Evolutionary conservation across 768 basidiomycete genomes (phyloP).

Genomic region (Kwoniella botswanensis): DNA sequence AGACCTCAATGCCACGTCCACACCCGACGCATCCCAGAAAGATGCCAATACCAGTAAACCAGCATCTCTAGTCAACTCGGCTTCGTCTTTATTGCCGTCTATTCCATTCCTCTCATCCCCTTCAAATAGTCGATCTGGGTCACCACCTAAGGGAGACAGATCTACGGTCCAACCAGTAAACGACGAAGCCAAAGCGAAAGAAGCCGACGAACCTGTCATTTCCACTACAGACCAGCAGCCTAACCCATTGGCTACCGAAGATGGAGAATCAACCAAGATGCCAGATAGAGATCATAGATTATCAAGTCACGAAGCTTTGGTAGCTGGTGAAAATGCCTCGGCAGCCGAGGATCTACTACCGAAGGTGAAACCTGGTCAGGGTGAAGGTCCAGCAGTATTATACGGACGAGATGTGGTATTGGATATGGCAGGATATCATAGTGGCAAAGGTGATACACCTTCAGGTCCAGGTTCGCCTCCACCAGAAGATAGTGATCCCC

Average conservation of each 20-base stretch:
- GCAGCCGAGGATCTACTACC: constrained; percentile 64
- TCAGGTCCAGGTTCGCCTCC: constrained; percentile 13
- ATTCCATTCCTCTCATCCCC: constrained; percentile 27
- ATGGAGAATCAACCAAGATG: constrained; percentile 34
- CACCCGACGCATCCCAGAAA: constrained; percentile 2
- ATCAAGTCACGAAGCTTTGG: constrained; percentile 17
- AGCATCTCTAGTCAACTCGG: constrained; percentile 21
- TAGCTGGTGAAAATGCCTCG: background rate
- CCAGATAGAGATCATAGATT: constrained; percentile 31
- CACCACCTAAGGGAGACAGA: background rate
- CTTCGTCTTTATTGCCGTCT: constrained; percentile 44
- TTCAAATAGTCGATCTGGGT: constrained; percentile 7
- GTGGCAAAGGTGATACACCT: constrained; percentile 1
- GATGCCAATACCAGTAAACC: constrained; percentile 9
- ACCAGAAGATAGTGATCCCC: constrained; percentile 19
- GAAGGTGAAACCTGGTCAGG: constrained; percentile 60
- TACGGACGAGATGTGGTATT: constrained; percentile 77
- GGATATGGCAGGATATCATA: constrained; percentile 77
- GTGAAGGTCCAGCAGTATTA: constrained; percentile 65
- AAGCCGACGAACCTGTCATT: constrained; percentile 12
- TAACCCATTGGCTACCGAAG: constrained; percentile 37
- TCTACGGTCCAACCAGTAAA: background rate
- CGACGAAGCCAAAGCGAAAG: constrained; percentile 17
- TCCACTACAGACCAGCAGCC: constrained; percentile 26
- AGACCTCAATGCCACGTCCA: constrained; percentile 69